These are phyloP conservation scores for Hypomyces rosellus DNA, from an alignment of 2,329 filamentous ascomycete genomes.

Conservation along the genomic window DNA sequence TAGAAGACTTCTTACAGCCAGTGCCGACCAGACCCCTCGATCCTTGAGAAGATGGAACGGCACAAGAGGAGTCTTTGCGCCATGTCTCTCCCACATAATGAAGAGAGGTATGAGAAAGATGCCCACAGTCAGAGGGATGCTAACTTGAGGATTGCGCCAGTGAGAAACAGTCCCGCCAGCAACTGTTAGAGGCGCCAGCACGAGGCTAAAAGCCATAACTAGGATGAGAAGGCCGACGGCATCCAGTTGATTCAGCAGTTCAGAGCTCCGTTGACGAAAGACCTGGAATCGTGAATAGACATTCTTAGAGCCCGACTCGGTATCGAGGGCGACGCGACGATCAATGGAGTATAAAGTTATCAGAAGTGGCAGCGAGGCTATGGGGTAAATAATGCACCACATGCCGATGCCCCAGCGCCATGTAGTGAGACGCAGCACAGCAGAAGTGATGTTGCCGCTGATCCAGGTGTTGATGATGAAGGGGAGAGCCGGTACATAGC, in stretches of 20 bases:
- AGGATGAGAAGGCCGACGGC: conserved; percentile 41
- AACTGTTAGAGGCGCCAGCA: conserved; percentile 47
- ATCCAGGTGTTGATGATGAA: conserved; percentile 60
- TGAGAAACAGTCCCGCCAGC: conserved; percentile 42
- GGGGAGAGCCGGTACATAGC: conserved; percentile 53
- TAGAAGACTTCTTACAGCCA: conserved; percentile 46
- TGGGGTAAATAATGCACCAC: conserved; percentile 56
- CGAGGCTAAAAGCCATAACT: conserved; percentile 39
- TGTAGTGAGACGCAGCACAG: conserved; percentile 42
- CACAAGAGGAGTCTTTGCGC: conserved; percentile 45
- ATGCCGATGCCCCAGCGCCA: conserved; percentile 62
- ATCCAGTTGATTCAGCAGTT: conserved; percentile 53
- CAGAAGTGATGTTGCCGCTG: conserved; percentile 48
- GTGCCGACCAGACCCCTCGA: conserved; percentile 54
- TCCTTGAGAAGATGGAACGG: conserved; percentile 53
- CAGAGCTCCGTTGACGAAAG: conserved; percentile 27
- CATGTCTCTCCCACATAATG: conserved; percentile 46
- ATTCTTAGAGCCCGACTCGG: background rate
- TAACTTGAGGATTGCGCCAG: conserved; percentile 46
- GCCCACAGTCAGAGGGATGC: conserved; percentile 46
- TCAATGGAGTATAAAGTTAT: conserved; percentile 31
- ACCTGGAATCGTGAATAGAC: background rate
- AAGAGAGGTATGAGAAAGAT: conserved; percentile 42
- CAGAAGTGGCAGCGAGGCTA: conserved; percentile 49
- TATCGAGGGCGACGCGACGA: conserved; percentile 12